Base-by-base conservation (phyloP, 495 filamentous ascomycete species). In the Tuber indicum region DNA sequence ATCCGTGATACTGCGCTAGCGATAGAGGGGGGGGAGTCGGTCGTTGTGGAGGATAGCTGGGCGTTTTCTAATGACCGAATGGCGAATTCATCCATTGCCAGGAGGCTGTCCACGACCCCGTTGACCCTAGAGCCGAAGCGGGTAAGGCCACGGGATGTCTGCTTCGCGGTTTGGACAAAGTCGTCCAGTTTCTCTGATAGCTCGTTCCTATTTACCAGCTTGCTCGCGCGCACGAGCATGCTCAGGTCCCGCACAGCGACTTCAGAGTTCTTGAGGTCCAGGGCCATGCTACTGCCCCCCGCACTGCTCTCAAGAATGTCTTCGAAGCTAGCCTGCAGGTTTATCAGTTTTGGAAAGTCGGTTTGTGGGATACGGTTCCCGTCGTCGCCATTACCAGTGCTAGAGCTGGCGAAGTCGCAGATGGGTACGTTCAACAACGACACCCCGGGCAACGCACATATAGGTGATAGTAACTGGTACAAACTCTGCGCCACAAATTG, bases 101-200 rank as follows among this genome's bases (percentile, higher is more conserved):
- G 87, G 46, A 93, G 87, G 70, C 86, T 89, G 80, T 94, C 92
- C 32, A 94, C 90, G 2, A 90, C 89, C 16, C 89, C 85, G 7
- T 90, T 90, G 72, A 92, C 89, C 72, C 89, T 88, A 42, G 88
- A 89, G 83, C 92, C 92, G 85, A 93, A 94, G 71, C 85, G 87
- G 58, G 78, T 70, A 16, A 83, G 76, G 4, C 74, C 42, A 1
- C 69, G 71, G 32, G 81, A 82, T 47, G 81, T 74, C 19, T 58
- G 45, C 70, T 78, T 82, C 5, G 81, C 81, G 23, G 71, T 74
- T 4, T 69, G 41, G 14, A 82, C 72, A 39, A 82, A 82, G n/a
- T 76, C 73, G 10, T 82, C 81, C 9, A 82, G 75, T 14, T 73
- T 75, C 7, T 41, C 43, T 9, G 81, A 82, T 23, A 82, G 74